These are phyloP conservation scores for Veloboletus limbatus DNA, from an alignment of 1,284 basidiomycete species.

Conservation along the genomic window DNA sequence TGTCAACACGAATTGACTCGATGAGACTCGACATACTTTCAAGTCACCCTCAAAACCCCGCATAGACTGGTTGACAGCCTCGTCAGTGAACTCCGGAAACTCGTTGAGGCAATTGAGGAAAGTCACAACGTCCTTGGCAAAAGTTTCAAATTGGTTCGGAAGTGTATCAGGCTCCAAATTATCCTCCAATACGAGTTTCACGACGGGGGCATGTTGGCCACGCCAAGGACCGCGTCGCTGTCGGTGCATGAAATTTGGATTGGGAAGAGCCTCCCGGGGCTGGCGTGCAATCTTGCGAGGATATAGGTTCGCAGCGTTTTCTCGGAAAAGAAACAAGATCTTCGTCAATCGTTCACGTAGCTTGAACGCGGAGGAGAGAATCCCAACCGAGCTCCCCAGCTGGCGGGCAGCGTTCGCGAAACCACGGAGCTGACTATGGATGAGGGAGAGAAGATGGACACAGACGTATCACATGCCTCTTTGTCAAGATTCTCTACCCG, in stretches of 20 bases:
- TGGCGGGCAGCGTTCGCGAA: constrained; percentile 37
- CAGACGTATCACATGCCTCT: constrained; percentile 22
- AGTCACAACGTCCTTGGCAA: constrained; percentile 48
- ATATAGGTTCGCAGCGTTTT: constrained; percentile 33
- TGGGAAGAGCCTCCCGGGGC: constrained; percentile 33
- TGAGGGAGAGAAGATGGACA: constrained; percentile 14
- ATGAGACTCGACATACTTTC: constrained; percentile 36
- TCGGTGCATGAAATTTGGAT: constrained; percentile 38
- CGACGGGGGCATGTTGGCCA: constrained; percentile 30
- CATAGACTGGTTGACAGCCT: constrained; percentile 53
- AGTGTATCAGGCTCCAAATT: constrained; percentile 34
- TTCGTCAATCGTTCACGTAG: constrained; percentile 37
- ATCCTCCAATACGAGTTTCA: constrained; percentile 31
- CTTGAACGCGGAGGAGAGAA: constrained; percentile 35
- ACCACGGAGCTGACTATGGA: constrained; percentile 27
- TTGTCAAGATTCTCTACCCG: constrained; percentile 35
- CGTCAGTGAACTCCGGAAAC: constrained; percentile 56
- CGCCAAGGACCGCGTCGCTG: constrained; percentile 32
- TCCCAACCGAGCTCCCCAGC: constrained; percentile 35
- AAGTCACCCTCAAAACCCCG: constrained; percentile 49
- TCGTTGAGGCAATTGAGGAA: constrained; percentile 55
- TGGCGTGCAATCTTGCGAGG: constrained; percentile 34
- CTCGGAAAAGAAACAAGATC: constrained; percentile 35
- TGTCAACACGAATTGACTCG: constrained; percentile 10
- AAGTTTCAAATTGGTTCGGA: constrained; percentile 38